phyloP scores from a whole-genome alignment of 257 asterid species.

The Mitragyna speciosa region DNA sequence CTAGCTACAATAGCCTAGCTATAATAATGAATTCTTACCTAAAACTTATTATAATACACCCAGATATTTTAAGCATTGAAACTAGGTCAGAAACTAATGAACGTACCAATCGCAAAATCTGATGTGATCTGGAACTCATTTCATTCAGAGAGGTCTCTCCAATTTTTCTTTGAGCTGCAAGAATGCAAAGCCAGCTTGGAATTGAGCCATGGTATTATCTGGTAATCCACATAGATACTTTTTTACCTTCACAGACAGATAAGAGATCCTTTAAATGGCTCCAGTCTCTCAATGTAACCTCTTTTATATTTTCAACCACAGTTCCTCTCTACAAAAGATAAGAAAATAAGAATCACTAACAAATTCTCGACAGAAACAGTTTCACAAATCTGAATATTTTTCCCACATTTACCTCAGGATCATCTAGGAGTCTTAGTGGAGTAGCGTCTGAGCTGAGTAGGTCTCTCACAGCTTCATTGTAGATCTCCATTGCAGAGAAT shows the following conservation, averaged over 20 bases:
- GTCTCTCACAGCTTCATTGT: slow-evolving; percentile 89
- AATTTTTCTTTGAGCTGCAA: slow-evolving; percentile 81
- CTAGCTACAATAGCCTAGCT: too few relatives aligned
- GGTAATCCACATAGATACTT: neutral
- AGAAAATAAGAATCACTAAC: slow-evolving; percentile 1
- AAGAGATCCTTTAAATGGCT: slow-evolving; percentile 70
- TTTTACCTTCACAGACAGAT: slow-evolving; percentile 69
- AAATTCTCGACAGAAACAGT: neutral
- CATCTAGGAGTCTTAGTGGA: slow-evolving; percentile 87
- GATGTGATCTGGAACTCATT: slow-evolving; percentile 92
- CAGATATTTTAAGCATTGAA: neutral
- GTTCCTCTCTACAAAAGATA: slow-evolving; percentile 66
- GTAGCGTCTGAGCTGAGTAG: slow-evolving; percentile 58
- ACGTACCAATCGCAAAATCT: slow-evolving; percentile 78
- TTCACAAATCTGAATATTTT: neutral
- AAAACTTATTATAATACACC: neutral
- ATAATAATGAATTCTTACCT: neutral
- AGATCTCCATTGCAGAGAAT: slow-evolving; percentile 96
- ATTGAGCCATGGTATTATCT: neutral
- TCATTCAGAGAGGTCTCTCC: slow-evolving; percentile 92
- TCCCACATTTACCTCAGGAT: slow-evolving; percentile 66
- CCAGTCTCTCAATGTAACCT: slow-evolving; percentile 54
- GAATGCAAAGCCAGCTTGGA: slow-evolving; percentile 8
- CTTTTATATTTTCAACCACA: slow-evolving; percentile 76
- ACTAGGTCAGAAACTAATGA: slow-evolving; percentile 1